Percentiles rank a stretch among this genome's conserved stretches.
phyloP scores from a whole-genome alignment of 2,329 filamentous ascomycete genomes.

The Neofusicoccum umdonicola region DNA sequence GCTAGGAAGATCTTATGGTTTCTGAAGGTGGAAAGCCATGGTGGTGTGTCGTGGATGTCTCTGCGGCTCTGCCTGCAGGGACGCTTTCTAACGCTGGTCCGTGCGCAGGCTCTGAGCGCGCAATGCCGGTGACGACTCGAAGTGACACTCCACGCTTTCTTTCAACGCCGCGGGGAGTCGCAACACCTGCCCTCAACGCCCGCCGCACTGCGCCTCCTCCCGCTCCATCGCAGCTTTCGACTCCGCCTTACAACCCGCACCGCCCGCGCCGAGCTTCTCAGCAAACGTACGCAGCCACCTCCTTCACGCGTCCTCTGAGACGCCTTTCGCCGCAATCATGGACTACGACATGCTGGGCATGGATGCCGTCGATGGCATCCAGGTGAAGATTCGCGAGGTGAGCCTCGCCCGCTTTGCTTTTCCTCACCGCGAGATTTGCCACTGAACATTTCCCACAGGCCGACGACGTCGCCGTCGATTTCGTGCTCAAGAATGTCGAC shows the following conservation, averaged over 20 bases:
- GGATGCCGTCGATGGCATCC: conserved; percentile 46
- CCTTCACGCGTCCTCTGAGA: conserved; percentile 8
- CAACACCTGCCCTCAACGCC: not conserved
- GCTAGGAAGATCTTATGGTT: too few relatives aligned
- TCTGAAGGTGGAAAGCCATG: not conserved
- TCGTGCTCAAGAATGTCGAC: conserved; percentile 85
- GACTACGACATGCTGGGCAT: conserved; percentile 48
- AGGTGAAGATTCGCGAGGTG: conserved; percentile 48
- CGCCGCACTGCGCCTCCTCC: not conserved
- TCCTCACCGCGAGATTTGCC: conserved; percentile 19
- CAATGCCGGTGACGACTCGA: not conserved
- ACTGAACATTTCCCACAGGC: conserved; percentile 55
- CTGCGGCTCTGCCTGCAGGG: conserved; percentile 5
- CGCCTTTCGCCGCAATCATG: conserved; percentile 36
- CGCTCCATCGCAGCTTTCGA: not conserved
- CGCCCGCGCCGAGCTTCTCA: not conserved
- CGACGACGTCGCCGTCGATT: conserved; percentile 78
- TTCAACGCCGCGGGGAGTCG: not conserved
- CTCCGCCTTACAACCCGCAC: not conserved
- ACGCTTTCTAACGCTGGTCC: not conserved
- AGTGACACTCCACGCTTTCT: not conserved
- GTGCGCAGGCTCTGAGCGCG: not conserved
- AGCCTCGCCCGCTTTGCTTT: not conserved
- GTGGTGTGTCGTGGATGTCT: not conserved
- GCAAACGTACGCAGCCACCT: conserved; percentile 1